Percentiles rank a stretch among this genome's conserved stretches.
phyloP scores from a whole-genome alignment of 495 filamentous ascomycete genomes.

The Ramalina intermedia region DNA sequence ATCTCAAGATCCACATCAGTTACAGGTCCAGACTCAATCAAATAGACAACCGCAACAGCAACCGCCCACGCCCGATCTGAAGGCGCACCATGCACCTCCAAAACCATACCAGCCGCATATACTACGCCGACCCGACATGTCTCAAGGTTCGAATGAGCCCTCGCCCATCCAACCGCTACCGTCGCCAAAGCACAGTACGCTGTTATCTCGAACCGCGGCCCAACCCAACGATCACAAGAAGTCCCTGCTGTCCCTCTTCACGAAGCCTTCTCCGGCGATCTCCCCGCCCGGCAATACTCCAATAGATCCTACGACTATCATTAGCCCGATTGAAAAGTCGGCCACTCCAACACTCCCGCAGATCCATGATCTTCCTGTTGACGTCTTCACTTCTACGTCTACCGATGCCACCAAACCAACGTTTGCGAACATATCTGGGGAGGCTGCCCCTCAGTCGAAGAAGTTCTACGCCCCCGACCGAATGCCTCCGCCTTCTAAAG shows the following conservation, averaged over 20 bases:
- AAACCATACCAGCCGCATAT: constrained; percentile 48
- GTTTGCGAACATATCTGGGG: background rate
- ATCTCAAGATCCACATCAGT: too few species aligned
- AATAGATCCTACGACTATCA: constrained; percentile 21
- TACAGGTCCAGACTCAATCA: background rate
- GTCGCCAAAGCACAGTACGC: constrained; percentile 5
- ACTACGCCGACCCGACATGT: constrained; percentile 32
- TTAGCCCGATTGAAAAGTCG: constrained; percentile 31
- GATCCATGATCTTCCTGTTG: background rate
- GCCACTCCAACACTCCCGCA: constrained; percentile 11
- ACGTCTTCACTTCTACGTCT: background rate
- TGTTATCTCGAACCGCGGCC: constrained; percentile 28
- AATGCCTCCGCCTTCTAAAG: background rate
- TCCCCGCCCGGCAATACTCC: constrained; percentile 4
- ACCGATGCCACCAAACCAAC: background rate
- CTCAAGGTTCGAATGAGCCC: constrained; percentile 16
- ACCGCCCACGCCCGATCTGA: constrained; percentile 10
- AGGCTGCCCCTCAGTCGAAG: background rate
- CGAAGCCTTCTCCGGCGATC: constrained; percentile 30
- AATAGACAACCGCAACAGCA: background rate
- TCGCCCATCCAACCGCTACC: constrained; percentile 16
- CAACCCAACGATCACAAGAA: constrained; percentile 49
- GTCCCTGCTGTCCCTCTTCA: constrained; percentile 55
- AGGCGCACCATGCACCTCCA: constrained; percentile 13
- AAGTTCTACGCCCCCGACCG: constrained; percentile 2